Evolutionary conservation across 2,329 filamentous ascomycete genomes (phyloP), one percentile per base, ranked within the genome.

Genomic region (Graphiopsis chlorocephala): DNA sequence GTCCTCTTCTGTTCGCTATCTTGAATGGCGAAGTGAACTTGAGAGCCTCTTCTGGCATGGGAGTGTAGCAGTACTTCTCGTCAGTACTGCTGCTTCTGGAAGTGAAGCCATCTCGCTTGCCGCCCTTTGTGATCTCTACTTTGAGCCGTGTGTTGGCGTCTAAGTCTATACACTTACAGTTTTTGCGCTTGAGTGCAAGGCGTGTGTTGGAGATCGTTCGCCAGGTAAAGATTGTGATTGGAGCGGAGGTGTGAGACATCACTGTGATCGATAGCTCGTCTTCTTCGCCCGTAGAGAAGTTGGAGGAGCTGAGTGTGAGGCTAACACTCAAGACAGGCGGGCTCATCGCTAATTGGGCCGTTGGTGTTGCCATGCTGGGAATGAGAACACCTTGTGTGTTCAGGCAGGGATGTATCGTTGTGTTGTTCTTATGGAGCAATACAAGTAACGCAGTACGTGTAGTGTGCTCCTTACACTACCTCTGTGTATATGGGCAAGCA

Each of bases 171-270:
- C 64, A 69, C 48, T 20, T 53, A 35, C 68, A 69, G 58, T 68
- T 68, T 26, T 35, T 55, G 4, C 64, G 61, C 35, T 23, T 45
- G 38, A 64, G 61, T n/a, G 63, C 50, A 23, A 66, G 67, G 42
- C 17, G n/a, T 7, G 64, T 58, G 33, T 68, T 66, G 50, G 67
- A 62, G 3, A 67, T 63, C 28, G 50, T 61, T 2, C 52, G 65
- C 66, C 61, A 61, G 31, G 66, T 68, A 31, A 64, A 64, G 55
- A 69, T 61, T 56, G 66, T 68, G 38, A 68, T 65, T 14, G 65
- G 61, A 74, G 23, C 17, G 47, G 23, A 50, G 3, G 47, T 23
- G 15, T 50, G 12, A 25, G 47, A 50, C 12, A 17, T 28, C 6
- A 28, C 47, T 2, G 47, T 50, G 25, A 50, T 17, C 3, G 47